These are phyloP conservation scores for Kwoniella pini DNA, from an alignment of 768 basidiomycete species.

Conservation along the genomic window DNA sequence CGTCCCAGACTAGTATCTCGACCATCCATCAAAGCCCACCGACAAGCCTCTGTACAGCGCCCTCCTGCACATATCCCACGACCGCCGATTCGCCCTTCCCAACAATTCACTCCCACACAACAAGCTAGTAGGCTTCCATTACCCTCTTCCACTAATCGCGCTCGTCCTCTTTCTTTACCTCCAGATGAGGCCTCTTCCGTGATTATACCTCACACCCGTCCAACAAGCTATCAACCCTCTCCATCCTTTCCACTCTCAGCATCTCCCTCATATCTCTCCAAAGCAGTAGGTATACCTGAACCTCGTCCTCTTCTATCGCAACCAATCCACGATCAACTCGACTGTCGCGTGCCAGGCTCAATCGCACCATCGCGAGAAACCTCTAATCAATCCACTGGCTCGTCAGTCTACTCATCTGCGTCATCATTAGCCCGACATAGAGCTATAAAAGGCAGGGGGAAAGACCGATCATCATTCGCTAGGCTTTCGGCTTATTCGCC, in stretches of 20 bases:
- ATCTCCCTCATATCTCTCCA: background rate
- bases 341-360: background rate
- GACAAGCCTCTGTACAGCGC: background rate
- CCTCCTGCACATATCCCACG: background rate
- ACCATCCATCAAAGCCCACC: background rate
- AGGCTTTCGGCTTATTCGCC: background rate
- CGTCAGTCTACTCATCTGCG: slow-evolving; percentile 16
- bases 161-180: background rate
- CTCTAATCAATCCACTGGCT: slow-evolving; percentile 5
- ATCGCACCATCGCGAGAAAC: background rate
- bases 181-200: background rate
- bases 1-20: background rate
- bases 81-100: background rate
- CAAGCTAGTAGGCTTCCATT: background rate
- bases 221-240: background rate
- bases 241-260: background rate
- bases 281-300: background rate
- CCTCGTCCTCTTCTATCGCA: background rate
- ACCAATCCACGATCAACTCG: background rate
- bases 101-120: background rate
- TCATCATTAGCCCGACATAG: slow-evolving; percentile 14
- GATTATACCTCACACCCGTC: background rate
- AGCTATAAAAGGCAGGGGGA: slow-evolving; percentile 3
- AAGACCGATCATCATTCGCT: background rate
- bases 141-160: background rate